Evolutionary conservation across 257 asterid genomes (phyloP).

Genomic region (Solanum sparsipilum): DNA sequence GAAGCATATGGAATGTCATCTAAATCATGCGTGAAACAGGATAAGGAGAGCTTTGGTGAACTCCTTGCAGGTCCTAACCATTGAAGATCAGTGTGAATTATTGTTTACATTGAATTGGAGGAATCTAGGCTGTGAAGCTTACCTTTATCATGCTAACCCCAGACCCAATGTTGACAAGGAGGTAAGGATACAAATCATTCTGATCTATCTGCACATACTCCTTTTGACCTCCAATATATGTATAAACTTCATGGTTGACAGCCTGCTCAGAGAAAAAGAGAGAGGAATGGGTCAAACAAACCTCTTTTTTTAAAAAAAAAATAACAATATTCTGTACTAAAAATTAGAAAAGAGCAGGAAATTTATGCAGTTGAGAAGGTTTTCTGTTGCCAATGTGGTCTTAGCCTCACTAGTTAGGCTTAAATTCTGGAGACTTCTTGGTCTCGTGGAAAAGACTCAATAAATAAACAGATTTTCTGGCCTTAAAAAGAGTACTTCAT

Average conservation of each 20-base stretch:
- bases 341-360: neutral
- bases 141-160: slow-evolving; percentile 99
- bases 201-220: slow-evolving; percentile 73
- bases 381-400: neutral
- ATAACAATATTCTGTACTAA: no score
- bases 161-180: slow-evolving; percentile 90
- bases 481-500: neutral
- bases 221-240: slow-evolving; percentile 59
- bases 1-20: neutral
- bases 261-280: slow-evolving; percentile 42
- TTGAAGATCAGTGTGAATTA: neutral
- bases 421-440: neutral
- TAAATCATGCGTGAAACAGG: neutral
- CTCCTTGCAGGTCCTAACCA: neutral
- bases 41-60: neutral
- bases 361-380: neutral
- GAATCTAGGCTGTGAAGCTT: neutral
- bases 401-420: neutral
- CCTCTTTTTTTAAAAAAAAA: neutral
- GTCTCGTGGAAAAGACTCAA: neutral
- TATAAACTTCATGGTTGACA: slow-evolving; percentile 73
- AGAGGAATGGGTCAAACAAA: neutral
- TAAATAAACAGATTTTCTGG: neutral
- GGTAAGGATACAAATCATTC: slow-evolving; percentile 87
- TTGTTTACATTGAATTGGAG: neutral